Evolutionary conservation across 371 early-diverging fungal species (phyloP), one percentile per base, ranked within the genome.

Genomic region (Aphelidium insulamus): DNA sequence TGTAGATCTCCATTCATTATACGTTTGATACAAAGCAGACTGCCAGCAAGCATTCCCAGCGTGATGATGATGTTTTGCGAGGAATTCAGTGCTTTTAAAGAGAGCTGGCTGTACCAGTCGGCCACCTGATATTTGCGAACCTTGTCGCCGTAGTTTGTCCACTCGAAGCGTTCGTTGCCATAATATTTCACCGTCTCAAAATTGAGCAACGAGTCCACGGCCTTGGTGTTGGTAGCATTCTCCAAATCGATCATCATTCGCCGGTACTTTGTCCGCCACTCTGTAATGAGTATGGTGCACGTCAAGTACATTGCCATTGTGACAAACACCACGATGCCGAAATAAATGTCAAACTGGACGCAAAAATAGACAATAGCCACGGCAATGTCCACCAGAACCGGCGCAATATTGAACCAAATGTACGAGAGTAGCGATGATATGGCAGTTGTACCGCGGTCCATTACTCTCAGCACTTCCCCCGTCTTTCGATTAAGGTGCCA

Each of bases 401-500:
- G 94, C 7, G 81, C 43, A 31, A 92, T 72, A 43, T 84, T 80
- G 54, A 91, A 88, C 4, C 83, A 49, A 9, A 90, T 53, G 24
- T 73, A 77, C 2, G 69, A 67, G 21, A 94, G 47, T 2, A 94
- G 51, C 17, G 76, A 73, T 3, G 74, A 72, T 14, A 85, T 71
- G 17, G 71, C 66, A 17, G 55, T 56, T 8, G 77, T 77, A 21
- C 94, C 94, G 8, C 91, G 71, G 46, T 94, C 91, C 66, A 76
- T 60, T 67, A 77, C 71, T 6, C 82, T 64, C 26, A 82, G 51
- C 16, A 80, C 73, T 41, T 86, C 87, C n/a, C 88, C 87, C 0
- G 94, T 92, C 47, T 90, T 88, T 33, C 88, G 71, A 34, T 73
- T 78, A 35, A 88, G 64, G 43, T 91, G 90, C 44, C 73, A 91